Percentiles rank a stretch among this genome's conserved stretches.
phyloP scores from a whole-genome alignment of 352 stramenopile species.

The Globisporangium solare region DNA sequence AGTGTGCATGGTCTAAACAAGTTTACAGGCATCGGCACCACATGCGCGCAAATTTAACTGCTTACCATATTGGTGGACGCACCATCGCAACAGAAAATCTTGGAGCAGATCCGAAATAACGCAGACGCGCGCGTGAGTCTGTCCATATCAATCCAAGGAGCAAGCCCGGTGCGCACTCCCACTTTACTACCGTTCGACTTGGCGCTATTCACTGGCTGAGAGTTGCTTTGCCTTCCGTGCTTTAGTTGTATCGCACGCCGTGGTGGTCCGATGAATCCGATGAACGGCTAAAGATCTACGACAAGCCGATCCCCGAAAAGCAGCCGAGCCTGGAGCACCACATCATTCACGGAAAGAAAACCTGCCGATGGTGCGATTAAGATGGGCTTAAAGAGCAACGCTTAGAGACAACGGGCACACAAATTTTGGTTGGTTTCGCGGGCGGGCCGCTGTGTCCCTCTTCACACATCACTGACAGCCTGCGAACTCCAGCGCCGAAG shows the following conservation, averaged over 20 bases:
- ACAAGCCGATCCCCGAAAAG: slow-evolving; percentile 15
- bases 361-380: slow-evolving; percentile 54
- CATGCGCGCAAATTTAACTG: neutral
- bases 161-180: slow-evolving; percentile 20
- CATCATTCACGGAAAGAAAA: slow-evolving; percentile 31
- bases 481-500: too few species aligned
- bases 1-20: neutral
- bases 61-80: neutral
- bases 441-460: neutral
- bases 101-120: slow-evolving; percentile 31
- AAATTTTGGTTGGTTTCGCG: neutral
- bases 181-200: neutral
- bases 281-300: slow-evolving; percentile 15
- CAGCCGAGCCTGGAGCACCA: slow-evolving; percentile 10
- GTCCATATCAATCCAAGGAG: slow-evolving; percentile 17
- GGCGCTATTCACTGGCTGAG: neutral
- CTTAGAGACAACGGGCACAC: neutral
- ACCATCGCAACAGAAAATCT: slow-evolving; percentile 4
- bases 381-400: neutral
- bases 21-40: neutral
- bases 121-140: slow-evolving; percentile 16
- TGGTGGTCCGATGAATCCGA: slow-evolving; percentile 41
- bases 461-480: too few species aligned
- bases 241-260: slow-evolving; percentile 30
- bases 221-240: neutral